phyloP scores from a whole-genome alignment of 495 filamentous ascomycete genomes.

The Penicillium odoratum region DNA sequence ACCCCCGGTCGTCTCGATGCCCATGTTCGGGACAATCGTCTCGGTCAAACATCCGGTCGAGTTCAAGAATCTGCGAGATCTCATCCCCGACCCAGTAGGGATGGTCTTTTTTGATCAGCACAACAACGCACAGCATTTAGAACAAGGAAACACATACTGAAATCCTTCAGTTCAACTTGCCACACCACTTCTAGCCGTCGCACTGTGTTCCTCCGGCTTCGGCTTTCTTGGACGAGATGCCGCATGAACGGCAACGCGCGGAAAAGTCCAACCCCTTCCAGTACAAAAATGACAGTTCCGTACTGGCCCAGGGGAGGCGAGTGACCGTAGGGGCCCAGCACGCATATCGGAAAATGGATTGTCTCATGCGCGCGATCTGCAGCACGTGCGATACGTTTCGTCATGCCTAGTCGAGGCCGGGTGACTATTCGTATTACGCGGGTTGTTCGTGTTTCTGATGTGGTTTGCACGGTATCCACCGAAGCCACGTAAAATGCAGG shows the following conservation, averaged over 20 bases:
- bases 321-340: not conserved
- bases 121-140: not conserved
- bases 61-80: not conserved
- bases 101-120: not conserved
- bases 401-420: not conserved
- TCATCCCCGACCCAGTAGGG: not conserved
- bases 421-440: not conserved
- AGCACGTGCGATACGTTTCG: not conserved
- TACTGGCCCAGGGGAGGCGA: not conserved
- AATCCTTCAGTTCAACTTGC: not conserved
- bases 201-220: not conserved
- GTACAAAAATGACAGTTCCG: not conserved
- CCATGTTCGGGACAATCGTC: not conserved
- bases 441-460: not conserved
- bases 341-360: not conserved
- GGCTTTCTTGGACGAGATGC: not conserved
- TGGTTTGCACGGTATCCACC: slow-evolving; percentile 1
- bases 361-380: not conserved
- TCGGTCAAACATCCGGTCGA: not conserved
- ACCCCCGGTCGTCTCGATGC: not conserved
- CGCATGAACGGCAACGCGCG: not conserved
- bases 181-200: not conserved
- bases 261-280: not conserved
- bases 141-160: not conserved
- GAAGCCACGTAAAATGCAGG: slow-evolving; percentile 9